Evolutionary conservation across 768 basidiomycete genomes (phyloP).

Genomic region (Gloeostereum incarnatum): DNA sequence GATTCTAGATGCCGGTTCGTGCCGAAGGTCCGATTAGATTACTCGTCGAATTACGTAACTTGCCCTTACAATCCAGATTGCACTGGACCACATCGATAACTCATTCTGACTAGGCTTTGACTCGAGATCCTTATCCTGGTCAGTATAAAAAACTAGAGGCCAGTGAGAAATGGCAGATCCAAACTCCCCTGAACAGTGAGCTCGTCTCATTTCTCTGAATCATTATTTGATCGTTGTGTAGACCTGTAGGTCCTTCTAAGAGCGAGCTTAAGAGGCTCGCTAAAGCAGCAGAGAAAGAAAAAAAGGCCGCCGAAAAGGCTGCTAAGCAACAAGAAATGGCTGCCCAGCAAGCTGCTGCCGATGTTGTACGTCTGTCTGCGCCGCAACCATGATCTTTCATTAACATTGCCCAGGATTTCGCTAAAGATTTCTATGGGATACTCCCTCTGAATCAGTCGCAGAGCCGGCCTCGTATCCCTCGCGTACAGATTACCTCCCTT

Average conservation of each 20-base stretch:
- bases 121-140: too few relatives aligned
- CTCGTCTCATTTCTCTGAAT: slow-evolving; percentile 1
- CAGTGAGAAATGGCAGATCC: slow-evolving; percentile 14
- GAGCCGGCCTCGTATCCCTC: slow-evolving; percentile 50
- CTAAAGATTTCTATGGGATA: slow-evolving; percentile 74
- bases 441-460: slow-evolving; percentile 91
- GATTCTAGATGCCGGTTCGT: too few relatives aligned
- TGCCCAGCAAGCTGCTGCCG: slow-evolving; percentile 53
- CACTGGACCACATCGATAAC: too few relatives aligned
- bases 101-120: too few relatives aligned
- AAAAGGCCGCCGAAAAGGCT: slow-evolving; percentile 80
- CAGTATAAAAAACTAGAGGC: too few relatives aligned
- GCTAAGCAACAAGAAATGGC: slow-evolving; percentile 72
- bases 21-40: too few relatives aligned
- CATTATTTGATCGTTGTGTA: slow-evolving; percentile 3
- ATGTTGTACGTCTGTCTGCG: slow-evolving; percentile 34
- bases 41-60: too few relatives aligned
- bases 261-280: slow-evolving; percentile 86
- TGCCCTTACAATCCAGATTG: too few relatives aligned
- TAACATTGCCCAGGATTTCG: slow-evolving; percentile 50
- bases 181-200: slow-evolving; percentile 16
- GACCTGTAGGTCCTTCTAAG: slow-evolving; percentile 56
- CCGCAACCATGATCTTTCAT: neutral
- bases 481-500: slow-evolving; percentile 58
- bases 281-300: slow-evolving; percentile 86